Evolutionary conservation across 805 yeast genomes (phyloP).

Genomic region (Ogataea glucozyma): DNA sequence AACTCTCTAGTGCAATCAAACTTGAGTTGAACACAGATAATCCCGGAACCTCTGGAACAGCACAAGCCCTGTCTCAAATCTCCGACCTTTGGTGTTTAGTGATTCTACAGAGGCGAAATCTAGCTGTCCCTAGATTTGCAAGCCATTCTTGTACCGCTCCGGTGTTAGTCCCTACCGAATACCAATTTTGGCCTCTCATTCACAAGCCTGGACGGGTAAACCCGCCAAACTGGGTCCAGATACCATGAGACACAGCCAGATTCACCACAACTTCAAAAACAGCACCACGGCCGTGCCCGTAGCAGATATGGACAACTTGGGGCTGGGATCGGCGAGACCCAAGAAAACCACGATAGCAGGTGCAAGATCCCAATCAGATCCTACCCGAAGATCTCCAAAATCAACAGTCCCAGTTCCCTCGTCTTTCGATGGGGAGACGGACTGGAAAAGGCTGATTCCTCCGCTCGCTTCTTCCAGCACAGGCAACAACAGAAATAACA

Average conservation of each 20-base stretch:
- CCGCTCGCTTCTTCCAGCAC: not conserved
- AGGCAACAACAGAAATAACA: not conserved
- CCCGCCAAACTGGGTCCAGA: not conserved
- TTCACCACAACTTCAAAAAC: not conserved
- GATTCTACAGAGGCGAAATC: too few species aligned
- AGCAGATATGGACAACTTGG: slow-evolving; percentile 7
- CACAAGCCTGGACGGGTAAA: not conserved
- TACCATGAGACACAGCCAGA: slow-evolving; percentile 5
- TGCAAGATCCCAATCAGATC: not conserved
- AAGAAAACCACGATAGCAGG: not conserved
- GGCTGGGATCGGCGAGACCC: not conserved
- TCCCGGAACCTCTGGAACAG: not conserved
- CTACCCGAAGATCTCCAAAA: not conserved
- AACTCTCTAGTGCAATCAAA: not conserved
- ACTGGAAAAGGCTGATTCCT: slow-evolving; percentile 5
- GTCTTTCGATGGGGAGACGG: not conserved
- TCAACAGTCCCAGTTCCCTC: not conserved
- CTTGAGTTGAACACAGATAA: not conserved
- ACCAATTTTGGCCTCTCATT: not conserved
- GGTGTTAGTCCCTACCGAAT: too few species aligned
- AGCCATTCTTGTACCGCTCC: too few species aligned
- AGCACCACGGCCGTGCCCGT: slow-evolving; percentile 5
- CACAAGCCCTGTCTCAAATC: too few species aligned
- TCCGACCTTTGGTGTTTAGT: too few species aligned
- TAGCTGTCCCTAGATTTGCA: too few species aligned